phyloP scores from a whole-genome alignment of 2,329 filamentous ascomycete species.

The Fusarium burgessii region DNA sequence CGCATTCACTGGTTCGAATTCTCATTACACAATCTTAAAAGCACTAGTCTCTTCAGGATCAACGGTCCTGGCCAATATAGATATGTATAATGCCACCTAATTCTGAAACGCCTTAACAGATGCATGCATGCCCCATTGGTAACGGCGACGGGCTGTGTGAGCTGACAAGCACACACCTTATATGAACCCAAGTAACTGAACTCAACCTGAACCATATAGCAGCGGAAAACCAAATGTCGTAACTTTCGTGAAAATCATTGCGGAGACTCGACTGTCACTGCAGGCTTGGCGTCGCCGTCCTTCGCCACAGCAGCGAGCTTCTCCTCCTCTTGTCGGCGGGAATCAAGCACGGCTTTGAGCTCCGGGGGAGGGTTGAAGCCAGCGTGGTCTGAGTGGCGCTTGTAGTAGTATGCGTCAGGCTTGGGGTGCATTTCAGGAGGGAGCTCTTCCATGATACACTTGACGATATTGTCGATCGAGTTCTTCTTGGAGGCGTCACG shows the following conservation, averaged over 20 bases:
- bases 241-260: slow-evolving; percentile 42
- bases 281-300: slow-evolving; percentile 42
- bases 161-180: slow-evolving; percentile 23
- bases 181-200: slow-evolving; percentile 15
- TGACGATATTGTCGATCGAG: slow-evolving; percentile 80
- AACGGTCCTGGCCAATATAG: slow-evolving; percentile 27
- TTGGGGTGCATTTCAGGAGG: slow-evolving; percentile 79
- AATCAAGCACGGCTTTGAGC: slow-evolving; percentile 68
- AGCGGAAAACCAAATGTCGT: slow-evolving; percentile 27
- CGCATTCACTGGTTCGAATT: slow-evolving; percentile 4
- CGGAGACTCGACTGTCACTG: slow-evolving; percentile 45
- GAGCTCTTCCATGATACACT: slow-evolving; percentile 79
- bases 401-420: slow-evolving; percentile 82
- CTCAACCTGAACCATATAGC: slow-evolving; percentile 2
- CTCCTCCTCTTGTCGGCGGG: slow-evolving; percentile 63
- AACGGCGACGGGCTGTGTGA: slow-evolving; percentile 19
- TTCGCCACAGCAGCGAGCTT: slow-evolving; percentile 39
- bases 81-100: slow-evolving; percentile 37
- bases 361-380: slow-evolving; percentile 78
- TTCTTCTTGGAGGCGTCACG: slow-evolving; percentile 84
- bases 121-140: slow-evolving; percentile 44
- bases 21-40: slow-evolving; percentile 15
- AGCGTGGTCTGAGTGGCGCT: slow-evolving; percentile 88
- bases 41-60: slow-evolving; percentile 23
- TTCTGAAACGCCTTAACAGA: slow-evolving; percentile 48